These are phyloP conservation scores for Neurospora hispaniola DNA, from an alignment of 495 filamentous ascomycete genomes.

Conservation along the genomic window DNA sequence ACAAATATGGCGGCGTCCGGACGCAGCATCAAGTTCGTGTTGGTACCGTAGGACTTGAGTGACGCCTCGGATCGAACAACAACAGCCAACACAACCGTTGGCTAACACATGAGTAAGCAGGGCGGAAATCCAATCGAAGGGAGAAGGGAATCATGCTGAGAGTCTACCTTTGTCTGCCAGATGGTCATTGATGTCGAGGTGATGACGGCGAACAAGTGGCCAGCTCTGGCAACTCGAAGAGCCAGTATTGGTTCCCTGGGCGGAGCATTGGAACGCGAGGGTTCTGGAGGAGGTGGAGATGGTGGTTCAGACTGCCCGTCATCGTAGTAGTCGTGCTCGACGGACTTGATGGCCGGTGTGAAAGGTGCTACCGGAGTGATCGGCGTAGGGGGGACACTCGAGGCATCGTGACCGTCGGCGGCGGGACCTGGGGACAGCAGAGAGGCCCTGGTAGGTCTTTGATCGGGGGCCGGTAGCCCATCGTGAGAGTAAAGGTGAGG, in stretches of 20 bases:
- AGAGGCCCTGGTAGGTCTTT: slow-evolving; percentile 15
- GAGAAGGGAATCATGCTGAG: neutral
- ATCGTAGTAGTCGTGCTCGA: slow-evolving; percentile 37
- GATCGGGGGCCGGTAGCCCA: slow-evolving; percentile 23
- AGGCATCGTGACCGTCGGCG: slow-evolving; percentile 14
- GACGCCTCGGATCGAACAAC: slow-evolving; percentile 73
- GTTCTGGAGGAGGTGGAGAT: neutral
- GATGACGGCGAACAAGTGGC: slow-evolving; percentile 81
- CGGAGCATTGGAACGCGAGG: slow-evolving; percentile 7
- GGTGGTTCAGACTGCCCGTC: slow-evolving; percentile 10
- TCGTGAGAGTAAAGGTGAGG: slow-evolving; percentile 31
- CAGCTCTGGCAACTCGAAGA: slow-evolving; percentile 67
- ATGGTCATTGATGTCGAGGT: slow-evolving; percentile 71
- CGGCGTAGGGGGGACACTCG: slow-evolving; percentile 24
- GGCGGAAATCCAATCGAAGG: neutral
- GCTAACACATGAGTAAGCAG: slow-evolving; percentile 42
- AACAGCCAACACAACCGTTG: slow-evolving; percentile 76
- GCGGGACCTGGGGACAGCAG: slow-evolving; percentile 18
- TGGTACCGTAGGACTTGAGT: slow-evolving; percentile 71
- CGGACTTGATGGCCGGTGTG: slow-evolving; percentile 41
- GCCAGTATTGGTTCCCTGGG: slow-evolving; percentile 55
- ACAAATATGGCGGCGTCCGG: slow-evolving; percentile 88
- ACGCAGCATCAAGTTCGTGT: slow-evolving; percentile 72
- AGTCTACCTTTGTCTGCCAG: slow-evolving; percentile 84
- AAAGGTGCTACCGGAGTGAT: slow-evolving; percentile 36